Conservation (phyloP, 208 protist genomes). For the Strigomonas oncopelti region DNA sequence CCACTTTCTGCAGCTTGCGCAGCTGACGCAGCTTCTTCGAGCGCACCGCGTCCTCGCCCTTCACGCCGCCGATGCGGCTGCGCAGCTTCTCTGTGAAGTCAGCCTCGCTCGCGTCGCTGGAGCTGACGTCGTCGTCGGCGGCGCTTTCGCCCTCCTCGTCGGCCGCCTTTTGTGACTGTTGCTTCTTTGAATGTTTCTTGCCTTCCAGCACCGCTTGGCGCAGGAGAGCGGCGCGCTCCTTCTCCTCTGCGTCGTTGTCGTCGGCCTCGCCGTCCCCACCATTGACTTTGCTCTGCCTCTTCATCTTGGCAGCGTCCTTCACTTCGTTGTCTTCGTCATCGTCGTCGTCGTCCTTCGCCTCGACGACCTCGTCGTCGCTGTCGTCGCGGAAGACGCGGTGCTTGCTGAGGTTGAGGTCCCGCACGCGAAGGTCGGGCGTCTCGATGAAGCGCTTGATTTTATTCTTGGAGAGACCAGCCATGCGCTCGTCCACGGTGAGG, state of each 20-base stretch:
- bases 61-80: slow-evolving; percentile 38
- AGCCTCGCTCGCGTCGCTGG: slow-evolving; percentile 12
- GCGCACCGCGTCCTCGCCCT: slow-evolving; percentile 52
- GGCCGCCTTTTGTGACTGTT: background rate
- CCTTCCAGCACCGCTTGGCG: background rate
- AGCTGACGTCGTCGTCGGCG: slow-evolving; percentile 9
- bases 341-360: slow-evolving; percentile 10
- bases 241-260: background rate
- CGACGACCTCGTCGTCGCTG: slow-evolving; percentile 39
- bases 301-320: background rate
- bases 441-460: slow-evolving; percentile 80
- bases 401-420: slow-evolving; percentile 71
- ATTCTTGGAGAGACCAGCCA: slow-evolving; percentile 85
- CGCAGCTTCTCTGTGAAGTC: slow-evolving; percentile 56
- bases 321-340: background rate
- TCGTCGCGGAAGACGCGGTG: slow-evolving; percentile 59
- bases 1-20: slow-evolving; percentile 59
- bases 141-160: background rate
- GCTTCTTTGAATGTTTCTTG: background rate
- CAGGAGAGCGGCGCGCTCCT: slow-evolving; percentile 5
- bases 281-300: background rate
- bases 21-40: slow-evolving; percentile 77
- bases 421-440: slow-evolving; percentile 72
- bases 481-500: slow-evolving; percentile 69
- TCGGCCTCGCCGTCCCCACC: slow-evolving; percentile 4